Percentiles rank a stretch among this genome's conserved stretches.
Conservation (phyloP, 768 basidiomycete species). For the Lactarius sp. region DNA sequence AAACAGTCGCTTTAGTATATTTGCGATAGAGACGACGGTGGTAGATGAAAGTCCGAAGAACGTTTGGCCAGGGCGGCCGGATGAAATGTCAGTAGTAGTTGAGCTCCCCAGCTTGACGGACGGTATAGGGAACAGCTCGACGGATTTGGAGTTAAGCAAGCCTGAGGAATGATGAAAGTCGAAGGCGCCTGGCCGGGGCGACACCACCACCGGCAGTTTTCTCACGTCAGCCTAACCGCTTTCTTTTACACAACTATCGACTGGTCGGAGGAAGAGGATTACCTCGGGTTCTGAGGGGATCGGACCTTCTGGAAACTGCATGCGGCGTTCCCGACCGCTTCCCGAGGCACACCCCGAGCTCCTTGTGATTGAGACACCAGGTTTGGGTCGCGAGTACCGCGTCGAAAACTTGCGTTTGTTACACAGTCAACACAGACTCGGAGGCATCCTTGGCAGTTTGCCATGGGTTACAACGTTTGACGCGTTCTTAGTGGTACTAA, state of each 20-base stretch:
- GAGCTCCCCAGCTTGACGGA: slow-evolving; percentile 12
- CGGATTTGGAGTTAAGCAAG: neutral
- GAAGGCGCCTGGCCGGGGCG: neutral
- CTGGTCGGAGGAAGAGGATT: neutral
- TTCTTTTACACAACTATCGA: slow-evolving; percentile 26
- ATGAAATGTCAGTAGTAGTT: neutral
- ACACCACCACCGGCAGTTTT: neutral
- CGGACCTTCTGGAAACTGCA: slow-evolving; percentile 27
- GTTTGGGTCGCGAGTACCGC: slow-evolving; percentile 51
- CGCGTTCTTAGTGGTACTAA: slow-evolving; percentile 30
- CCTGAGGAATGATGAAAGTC: neutral
- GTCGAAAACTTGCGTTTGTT: slow-evolving; percentile 49
- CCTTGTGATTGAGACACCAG: slow-evolving; percentile 40
- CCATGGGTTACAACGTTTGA: slow-evolving; percentile 37
- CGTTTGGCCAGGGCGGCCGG: slow-evolving; percentile 3
- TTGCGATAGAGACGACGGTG: neutral
- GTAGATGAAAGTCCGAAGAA: neutral
- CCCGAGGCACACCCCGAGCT: slow-evolving; percentile 48
- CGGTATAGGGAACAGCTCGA: neutral
- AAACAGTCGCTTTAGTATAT: slow-evolving; percentile 36
- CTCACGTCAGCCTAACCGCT: slow-evolving; percentile 29
- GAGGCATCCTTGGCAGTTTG: slow-evolving; percentile 31
- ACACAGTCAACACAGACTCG: slow-evolving; percentile 37
- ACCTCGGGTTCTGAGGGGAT: slow-evolving; percentile 9
- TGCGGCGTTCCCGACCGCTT: slow-evolving; percentile 38